Evolutionary conservation across 129 eudicot genomes (phyloP), one percentile per base, ranked within the genome.

Genomic region (Centella asiatica): DNA sequence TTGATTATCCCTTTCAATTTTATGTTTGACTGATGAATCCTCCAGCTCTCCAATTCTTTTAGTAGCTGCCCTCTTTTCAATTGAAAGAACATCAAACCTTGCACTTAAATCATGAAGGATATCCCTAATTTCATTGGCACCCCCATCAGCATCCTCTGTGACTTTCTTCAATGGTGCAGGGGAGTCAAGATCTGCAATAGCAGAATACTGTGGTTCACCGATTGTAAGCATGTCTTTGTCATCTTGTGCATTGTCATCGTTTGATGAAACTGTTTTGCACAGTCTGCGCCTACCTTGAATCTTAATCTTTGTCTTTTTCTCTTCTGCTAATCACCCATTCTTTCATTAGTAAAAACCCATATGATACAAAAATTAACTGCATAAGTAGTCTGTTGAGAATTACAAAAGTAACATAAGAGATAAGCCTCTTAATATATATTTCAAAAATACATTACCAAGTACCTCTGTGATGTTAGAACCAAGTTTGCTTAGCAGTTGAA

Each of bases 211-310:
- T 32, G 72, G 64, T 6, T 55, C 69, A 60, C 72, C 74, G 12
- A 74, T 56, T 8, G n/a, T 55, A 15, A 39, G 51, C 0, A 55
- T 62, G 24, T 46, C 53, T 34, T 22, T 52, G 5, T 50, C 78
- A 25, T 65, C 62, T 19, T 52, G 69, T 27, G 63, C 78, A 54
- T 53, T 70, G 22, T 65, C 78, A 44, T 75, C 69, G 32, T 59
- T 70, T 17, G 65, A 49, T 47, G 67, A 78, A 26, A 79, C 77
- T 82, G 37, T 57, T 57, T 82, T 87, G 77, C 96, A 92, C 32
- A 92, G 99, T 53, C 99, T 88, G 29, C 95, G 85, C 29, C 84
- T 82, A 28, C 99, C 99, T 65, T 80, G 69, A 13, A 92, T 77
- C 73, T 73, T 87, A 44, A 84, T 88, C 46, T 82, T 87, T 49